Percentiles rank a stretch among this genome's conserved stretches.
Evolutionary conservation across 2,329 filamentous ascomycete genomes (phyloP).

Genomic region (Colletotrichum phormii): DNA sequence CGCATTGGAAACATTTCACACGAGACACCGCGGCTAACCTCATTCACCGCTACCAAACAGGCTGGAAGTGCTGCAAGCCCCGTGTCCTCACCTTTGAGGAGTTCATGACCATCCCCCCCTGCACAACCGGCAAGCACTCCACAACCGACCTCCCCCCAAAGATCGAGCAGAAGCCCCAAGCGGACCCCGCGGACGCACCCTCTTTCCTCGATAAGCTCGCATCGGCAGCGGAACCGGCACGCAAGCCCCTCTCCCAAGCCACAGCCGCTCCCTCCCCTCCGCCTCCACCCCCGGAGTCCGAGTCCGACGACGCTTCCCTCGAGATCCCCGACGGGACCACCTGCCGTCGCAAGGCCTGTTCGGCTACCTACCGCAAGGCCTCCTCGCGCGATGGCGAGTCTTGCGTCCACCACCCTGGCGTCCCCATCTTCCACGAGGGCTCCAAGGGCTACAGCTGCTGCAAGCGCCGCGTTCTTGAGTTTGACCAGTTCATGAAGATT

Average conservation of each 20-base stretch:
- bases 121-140: constrained; percentile 92
- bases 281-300: constrained; percentile 78
- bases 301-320: constrained; percentile 84
- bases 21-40: constrained; percentile 35
- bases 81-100: constrained; percentile 98
- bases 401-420: constrained; percentile 90
- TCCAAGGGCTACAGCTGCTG: constrained; percentile 99
- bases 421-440: constrained; percentile 95
- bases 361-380: constrained; percentile 71
- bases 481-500: constrained; percentile 98
- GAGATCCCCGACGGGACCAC: constrained; percentile 79
- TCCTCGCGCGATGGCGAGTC: constrained; percentile 74
- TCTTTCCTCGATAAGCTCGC: constrained; percentile 55
- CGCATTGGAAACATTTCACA: not conserved
- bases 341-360: constrained; percentile 85
- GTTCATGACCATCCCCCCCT: constrained; percentile 92
- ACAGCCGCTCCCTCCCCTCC: constrained; percentile 61
- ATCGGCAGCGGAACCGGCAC: constrained; percentile 53
- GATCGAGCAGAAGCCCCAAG: constrained; percentile 66
- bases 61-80: constrained; percentile 99
- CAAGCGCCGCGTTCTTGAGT: constrained; percentile 93
- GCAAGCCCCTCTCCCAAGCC: constrained; percentile 51
- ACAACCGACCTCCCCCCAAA: constrained; percentile 79
- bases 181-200: constrained; percentile 51
- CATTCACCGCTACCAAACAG: constrained; percentile 57